Conservation (phyloP, 2,329 filamentous ascomycete species). For the Ophiostoma quercus region DNA sequence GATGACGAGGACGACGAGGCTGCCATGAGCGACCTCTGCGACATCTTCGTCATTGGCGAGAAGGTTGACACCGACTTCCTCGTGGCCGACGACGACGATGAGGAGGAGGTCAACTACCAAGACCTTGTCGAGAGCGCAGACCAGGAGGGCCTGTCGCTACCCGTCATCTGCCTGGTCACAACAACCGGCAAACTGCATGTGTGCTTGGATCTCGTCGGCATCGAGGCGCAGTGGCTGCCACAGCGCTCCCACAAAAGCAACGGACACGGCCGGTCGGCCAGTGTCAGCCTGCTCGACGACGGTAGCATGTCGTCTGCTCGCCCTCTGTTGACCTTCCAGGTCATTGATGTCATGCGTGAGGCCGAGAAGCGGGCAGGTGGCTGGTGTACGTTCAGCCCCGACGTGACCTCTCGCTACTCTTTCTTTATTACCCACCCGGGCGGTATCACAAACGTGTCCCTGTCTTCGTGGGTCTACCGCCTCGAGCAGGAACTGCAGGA, state of each 20-base stretch:
- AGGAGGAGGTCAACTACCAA: slow-evolving; percentile 40
- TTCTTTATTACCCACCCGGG: slow-evolving; percentile 59
- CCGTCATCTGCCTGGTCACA: slow-evolving; percentile 55
- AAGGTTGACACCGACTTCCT: slow-evolving; percentile 56
- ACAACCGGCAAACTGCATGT: slow-evolving; percentile 57
- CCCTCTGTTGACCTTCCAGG: slow-evolving; percentile 56
- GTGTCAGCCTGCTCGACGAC: slow-evolving; percentile 22
- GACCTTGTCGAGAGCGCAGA: slow-evolving; percentile 47
- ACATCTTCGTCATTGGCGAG: slow-evolving; percentile 58
- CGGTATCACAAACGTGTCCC: slow-evolving; percentile 55
- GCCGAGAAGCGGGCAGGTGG: slow-evolving; percentile 51
- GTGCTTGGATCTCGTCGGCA: slow-evolving; percentile 56
- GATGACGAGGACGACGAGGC: slow-evolving; percentile 52
- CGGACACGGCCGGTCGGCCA: not conserved
- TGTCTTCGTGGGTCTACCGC: slow-evolving; percentile 59
- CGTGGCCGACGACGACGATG: slow-evolving; percentile 61
- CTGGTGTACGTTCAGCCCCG: slow-evolving; percentile 60
- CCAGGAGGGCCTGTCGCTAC: slow-evolving; percentile 55
- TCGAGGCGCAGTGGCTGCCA: slow-evolving; percentile 62
- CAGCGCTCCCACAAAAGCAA: slow-evolving; percentile 42
- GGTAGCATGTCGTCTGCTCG: slow-evolving; percentile 39
- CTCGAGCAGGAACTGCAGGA: slow-evolving; percentile 56
- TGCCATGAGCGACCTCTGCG: slow-evolving; percentile 53
- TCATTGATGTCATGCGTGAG: slow-evolving; percentile 53
- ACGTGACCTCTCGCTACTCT: slow-evolving; percentile 57